Conservation (phyloP, 2,329 filamentous ascomycete genomes). For the Colletotrichum tamarilloi region DNA sequence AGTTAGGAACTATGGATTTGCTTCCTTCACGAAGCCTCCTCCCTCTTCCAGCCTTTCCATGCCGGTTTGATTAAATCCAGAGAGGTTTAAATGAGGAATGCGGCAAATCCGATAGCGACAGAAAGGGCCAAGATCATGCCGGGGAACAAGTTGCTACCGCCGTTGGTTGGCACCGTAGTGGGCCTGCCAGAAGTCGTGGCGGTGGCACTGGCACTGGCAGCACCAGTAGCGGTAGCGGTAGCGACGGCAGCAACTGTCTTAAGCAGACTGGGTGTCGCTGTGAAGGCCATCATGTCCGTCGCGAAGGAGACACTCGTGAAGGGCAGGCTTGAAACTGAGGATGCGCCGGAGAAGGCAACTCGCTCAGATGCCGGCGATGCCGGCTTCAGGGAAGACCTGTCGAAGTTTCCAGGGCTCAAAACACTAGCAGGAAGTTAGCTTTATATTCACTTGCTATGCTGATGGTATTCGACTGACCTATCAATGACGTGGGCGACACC, state of each 20-base stretch:
- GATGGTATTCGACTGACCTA: conserved; percentile 33
- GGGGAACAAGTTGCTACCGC: neutral
- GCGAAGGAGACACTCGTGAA: conserved; percentile 41
- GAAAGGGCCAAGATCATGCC: neutral
- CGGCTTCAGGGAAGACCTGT: conserved; percentile 40
- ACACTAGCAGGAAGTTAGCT: conserved; percentile 34
- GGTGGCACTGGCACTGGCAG: conserved; percentile 1
- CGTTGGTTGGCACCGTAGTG: neutral
- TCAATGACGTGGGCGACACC: conserved; percentile 48
- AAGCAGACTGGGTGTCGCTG: conserved; percentile 41
- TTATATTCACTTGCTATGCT: neutral
- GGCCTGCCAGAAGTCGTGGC: conserved; percentile 5
- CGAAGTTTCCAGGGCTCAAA: conserved; percentile 41
- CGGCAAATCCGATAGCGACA: neutral
- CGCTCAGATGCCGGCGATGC: conserved; percentile 39
- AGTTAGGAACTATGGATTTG: too few species aligned
- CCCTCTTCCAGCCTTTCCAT: neutral
- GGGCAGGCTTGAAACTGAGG: conserved; percentile 40
- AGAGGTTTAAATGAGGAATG: neutral
- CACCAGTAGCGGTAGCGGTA: neutral
- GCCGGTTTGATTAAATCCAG: neutral
- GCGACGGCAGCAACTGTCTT: conserved; percentile 41
- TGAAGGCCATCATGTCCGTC: conserved; percentile 40
- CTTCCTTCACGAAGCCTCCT: neutral
- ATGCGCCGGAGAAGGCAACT: conserved; percentile 41